Evolutionary conservation across 2,329 filamentous ascomycete species (phyloP).

Genomic region (Teratosphaeria nubilosa): DNA sequence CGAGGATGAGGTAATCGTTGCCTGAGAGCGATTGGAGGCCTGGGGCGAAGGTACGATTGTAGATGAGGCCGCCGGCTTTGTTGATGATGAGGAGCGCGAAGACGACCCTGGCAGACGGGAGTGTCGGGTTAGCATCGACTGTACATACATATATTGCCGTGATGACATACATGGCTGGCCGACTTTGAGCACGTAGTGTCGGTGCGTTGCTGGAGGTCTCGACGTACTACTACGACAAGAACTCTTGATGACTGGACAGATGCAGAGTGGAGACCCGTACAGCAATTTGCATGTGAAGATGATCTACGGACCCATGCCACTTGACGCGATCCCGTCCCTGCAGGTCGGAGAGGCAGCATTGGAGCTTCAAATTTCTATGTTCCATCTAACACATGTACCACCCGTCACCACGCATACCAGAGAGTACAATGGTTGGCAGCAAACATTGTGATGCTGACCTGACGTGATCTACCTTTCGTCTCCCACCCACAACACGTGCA

Average conservation of each 20-base stretch:
- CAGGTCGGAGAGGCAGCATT: background rate
- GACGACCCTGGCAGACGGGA: conserved; percentile 68
- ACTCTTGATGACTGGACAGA: background rate
- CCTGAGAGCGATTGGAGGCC: conserved; percentile 79
- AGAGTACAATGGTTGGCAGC: background rate
- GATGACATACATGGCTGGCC: background rate
- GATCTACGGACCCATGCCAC: background rate
- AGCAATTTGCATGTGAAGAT: background rate
- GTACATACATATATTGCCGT: background rate
- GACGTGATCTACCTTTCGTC: background rate
- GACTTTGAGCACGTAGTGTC: background rate
- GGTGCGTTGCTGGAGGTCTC: background rate
- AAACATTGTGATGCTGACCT: background rate
- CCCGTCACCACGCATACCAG: background rate
- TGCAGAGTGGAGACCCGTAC: background rate
- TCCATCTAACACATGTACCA: background rate
- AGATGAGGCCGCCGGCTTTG: conserved; percentile 89
- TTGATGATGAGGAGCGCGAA: conserved; percentile 96
- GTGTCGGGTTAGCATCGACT: background rate
- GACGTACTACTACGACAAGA: background rate
- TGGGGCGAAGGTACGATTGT: conserved; percentile 87
- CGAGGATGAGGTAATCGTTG: conserved; percentile 94
- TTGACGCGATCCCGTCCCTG: background rate
- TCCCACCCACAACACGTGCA: background rate
- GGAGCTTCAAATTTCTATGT: background rate